Conservation (phyloP, 345 rosid genomes). For the Hibiscus mutabilis region DNA sequence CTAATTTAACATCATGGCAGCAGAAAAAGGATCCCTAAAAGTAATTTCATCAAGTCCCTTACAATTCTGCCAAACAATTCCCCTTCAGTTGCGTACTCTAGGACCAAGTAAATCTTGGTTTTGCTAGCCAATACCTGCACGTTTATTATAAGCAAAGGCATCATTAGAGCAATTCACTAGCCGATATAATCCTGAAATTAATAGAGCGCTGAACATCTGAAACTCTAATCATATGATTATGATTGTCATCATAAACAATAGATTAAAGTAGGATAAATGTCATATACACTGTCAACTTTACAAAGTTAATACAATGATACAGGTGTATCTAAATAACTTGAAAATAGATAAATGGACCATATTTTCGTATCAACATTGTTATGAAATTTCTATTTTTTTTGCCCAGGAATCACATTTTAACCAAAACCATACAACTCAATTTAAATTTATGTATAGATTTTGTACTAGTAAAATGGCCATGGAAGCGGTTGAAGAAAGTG, state of each 20-base stretch:
- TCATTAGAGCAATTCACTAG: neutral
- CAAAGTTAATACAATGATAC: too few species aligned
- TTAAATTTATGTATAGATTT: too few species aligned
- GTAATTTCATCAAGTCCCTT: constrained; percentile 19
- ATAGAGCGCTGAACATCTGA: neutral
- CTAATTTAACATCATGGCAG: neutral
- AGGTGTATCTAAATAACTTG: too few species aligned
- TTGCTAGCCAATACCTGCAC: constrained; percentile 88
- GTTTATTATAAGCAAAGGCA: constrained; percentile 7
- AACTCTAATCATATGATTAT: neutral
- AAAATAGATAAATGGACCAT: too few species aligned
- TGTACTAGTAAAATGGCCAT: too few species aligned
- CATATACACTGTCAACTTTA: neutral
- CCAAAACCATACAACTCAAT: too few species aligned
- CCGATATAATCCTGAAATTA: too few species aligned
- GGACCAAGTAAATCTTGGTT: constrained; percentile 78
- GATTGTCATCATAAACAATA: neutral
- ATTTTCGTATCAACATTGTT: too few species aligned
- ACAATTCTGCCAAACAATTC: constrained; percentile 88
- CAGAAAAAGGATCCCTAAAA: neutral
- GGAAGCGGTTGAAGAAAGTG: too few species aligned
- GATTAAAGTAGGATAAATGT: neutral
- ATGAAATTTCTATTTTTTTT: too few species aligned
- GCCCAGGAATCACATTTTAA: too few species aligned
- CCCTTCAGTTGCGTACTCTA: constrained; percentile 46